A percentile compares a stretch with the other conserved stretches of the same genome.
phyloP scores from a whole-genome alignment of 2,329 filamentous ascomycete species.

The Byssothecium circinans region DNA sequence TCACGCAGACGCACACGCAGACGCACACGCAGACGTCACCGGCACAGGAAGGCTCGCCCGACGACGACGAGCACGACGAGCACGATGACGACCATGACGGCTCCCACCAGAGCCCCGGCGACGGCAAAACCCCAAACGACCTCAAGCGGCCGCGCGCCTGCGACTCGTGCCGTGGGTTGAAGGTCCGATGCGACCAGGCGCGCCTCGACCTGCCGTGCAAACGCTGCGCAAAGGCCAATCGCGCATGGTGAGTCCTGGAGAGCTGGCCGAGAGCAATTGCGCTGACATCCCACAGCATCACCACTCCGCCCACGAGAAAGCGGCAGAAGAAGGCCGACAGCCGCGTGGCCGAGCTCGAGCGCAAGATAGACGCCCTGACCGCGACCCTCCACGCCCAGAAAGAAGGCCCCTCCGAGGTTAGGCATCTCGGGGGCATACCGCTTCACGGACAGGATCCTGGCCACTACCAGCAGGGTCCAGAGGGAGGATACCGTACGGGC shows the following conservation, averaged over 20 bases:
- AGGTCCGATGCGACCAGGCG: slow-evolving; percentile 81
- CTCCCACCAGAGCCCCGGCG: slow-evolving; percentile 31
- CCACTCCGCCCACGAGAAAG: slow-evolving; percentile 72
- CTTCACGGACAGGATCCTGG: slow-evolving; percentile 17
- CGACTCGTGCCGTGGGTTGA: slow-evolving; percentile 52
- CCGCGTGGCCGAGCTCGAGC: slow-evolving; percentile 85
- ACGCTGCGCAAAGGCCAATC: slow-evolving; percentile 78
- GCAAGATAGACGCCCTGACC: slow-evolving; percentile 87
- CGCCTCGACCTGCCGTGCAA: slow-evolving; percentile 60
- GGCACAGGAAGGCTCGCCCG: slow-evolving; percentile 21
- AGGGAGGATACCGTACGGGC: slow-evolving; percentile 31
- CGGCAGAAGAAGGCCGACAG: slow-evolving; percentile 91
- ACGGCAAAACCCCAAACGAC: slow-evolving; percentile 40
- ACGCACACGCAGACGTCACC: slow-evolving; percentile 31
- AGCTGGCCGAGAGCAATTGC: neutral
- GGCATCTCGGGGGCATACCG: slow-evolving; percentile 27
- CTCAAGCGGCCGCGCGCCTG: slow-evolving; percentile 52
- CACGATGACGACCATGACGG: slow-evolving; percentile 25
- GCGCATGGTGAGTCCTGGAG: slow-evolving; percentile 62
- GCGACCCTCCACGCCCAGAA: slow-evolving; percentile 69
- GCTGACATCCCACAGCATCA: slow-evolving; percentile 24
- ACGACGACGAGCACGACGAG: slow-evolving; percentile 25
- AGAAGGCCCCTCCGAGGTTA: slow-evolving; percentile 18
- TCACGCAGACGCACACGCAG: slow-evolving; percentile 28
- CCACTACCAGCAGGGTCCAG: slow-evolving; percentile 16